These are phyloP conservation scores for Colletotrichum truncatum DNA, from an alignment of 2,329 filamentous ascomycete genomes.

Conservation along the genomic window DNA sequence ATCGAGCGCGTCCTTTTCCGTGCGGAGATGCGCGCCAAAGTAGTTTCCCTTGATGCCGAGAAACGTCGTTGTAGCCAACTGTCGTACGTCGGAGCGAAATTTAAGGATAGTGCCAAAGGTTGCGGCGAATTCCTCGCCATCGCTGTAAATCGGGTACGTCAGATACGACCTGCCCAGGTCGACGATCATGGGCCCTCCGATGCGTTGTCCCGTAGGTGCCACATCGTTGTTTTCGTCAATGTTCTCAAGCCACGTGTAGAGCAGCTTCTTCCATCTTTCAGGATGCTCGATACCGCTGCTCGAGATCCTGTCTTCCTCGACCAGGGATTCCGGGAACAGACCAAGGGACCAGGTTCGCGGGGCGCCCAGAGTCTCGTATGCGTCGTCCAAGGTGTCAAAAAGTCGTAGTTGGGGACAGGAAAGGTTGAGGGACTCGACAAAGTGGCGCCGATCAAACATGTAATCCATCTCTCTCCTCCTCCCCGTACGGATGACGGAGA, in stretches of 20 bases:
- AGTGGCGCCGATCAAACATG: slow-evolving; percentile 38
- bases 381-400: slow-evolving; percentile 38
- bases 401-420: slow-evolving; percentile 39
- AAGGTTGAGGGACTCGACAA: slow-evolving; percentile 33
- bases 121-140: slow-evolving; percentile 43
- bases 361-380: slow-evolving; percentile 13
- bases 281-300: slow-evolving; percentile 35
- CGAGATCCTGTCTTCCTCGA: slow-evolving; percentile 39
- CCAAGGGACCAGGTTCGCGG: slow-evolving; percentile 33
- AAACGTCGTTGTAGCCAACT: slow-evolving; percentile 38
- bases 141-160: slow-evolving; percentile 45
- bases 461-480: slow-evolving; percentile 37
- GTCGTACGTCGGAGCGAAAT: slow-evolving; percentile 40
- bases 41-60: slow-evolving; percentile 32
- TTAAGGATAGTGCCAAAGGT: slow-evolving; percentile 43
- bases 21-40: slow-evolving; percentile 41
- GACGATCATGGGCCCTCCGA: slow-evolving; percentile 36
- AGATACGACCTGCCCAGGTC: slow-evolving; percentile 44
- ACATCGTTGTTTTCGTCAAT: slow-evolving; percentile 15
- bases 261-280: slow-evolving; percentile 35
- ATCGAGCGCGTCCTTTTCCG: slow-evolving; percentile 39
- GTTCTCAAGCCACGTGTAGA: slow-evolving; percentile 38
- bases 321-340: slow-evolving; percentile 38
- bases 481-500: slow-evolving; percentile 37
- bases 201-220: slow-evolving; percentile 26